A percentile compares a stretch with the other conserved stretches of the same genome.
Conservation (phyloP, 2,329 filamentous ascomycete genomes). For the Fonsecaea nubica region DNA sequence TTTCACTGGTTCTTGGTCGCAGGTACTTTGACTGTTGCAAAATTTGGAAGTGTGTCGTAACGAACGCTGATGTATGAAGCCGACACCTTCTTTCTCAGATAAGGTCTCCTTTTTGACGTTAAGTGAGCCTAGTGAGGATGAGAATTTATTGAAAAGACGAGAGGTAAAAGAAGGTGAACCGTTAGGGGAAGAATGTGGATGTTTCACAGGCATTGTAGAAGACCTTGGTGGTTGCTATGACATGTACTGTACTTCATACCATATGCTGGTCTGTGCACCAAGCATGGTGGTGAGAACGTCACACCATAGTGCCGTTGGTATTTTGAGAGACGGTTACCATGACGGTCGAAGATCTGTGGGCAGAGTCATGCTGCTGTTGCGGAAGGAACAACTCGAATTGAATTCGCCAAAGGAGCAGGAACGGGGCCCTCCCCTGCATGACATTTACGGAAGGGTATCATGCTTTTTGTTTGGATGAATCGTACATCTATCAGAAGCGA, state of each 20-base stretch:
- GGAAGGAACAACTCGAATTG: conserved; percentile 21
- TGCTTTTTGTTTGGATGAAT: conserved; percentile 3
- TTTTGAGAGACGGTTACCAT: conserved; percentile 23
- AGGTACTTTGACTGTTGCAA: not conserved
- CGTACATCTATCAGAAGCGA: conserved; percentile 38
- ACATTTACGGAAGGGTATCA: conserved; percentile 16
- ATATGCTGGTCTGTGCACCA: conserved; percentile 35
- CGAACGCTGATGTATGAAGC: not conserved
- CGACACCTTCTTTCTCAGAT: not conserved
- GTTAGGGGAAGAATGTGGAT: conserved; percentile 15
- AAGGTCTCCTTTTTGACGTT: conserved; percentile 9
- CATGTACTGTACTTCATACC: conserved; percentile 34
- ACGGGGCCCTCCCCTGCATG: not conserved
- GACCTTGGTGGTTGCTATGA: conserved; percentile 38
- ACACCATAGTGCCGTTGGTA: conserved; percentile 23
- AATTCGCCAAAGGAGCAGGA: not conserved
- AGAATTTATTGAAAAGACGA: conserved; percentile 22
- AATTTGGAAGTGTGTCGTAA: conserved; percentile 6
- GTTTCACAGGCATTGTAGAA: conserved; percentile 30
- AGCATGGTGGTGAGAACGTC: conserved; percentile 24
- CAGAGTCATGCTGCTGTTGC: not conserved
- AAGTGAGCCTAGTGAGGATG: conserved; percentile 18
- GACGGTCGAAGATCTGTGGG: conserved; percentile 3
- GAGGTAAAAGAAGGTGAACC: conserved; percentile 16
- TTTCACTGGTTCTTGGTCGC: not conserved